Evolutionary conservation across 202 grass and related monocot genomes (phyloP).

Genomic region (Tripidium arundinaceum): DNA sequence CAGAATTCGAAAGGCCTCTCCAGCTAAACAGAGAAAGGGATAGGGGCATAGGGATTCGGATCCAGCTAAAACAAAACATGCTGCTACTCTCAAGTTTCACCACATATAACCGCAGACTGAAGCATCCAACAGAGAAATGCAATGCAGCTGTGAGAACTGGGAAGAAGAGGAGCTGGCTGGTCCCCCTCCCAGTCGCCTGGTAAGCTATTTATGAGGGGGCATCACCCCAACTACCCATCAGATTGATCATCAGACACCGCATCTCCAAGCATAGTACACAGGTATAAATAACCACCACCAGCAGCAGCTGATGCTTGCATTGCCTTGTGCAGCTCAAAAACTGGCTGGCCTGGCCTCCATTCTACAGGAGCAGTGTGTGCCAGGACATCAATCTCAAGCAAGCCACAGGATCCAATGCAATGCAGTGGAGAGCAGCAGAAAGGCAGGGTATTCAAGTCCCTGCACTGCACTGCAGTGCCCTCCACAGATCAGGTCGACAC

Average conservation of each 20-base stretch:
- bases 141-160: neutral
- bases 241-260: constrained; percentile 20
- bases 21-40: neutral
- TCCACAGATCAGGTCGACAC: constrained; percentile 14
- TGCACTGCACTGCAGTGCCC: neutral
- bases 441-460: constrained; percentile 38
- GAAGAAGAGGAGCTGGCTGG: neutral
- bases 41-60: neutral
- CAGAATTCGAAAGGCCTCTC: constrained; percentile 7
- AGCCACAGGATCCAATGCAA: constrained; percentile 42
- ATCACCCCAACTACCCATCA: constrained; percentile 38
- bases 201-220: constrained; percentile 39
- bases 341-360: constrained; percentile 26
- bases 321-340: constrained; percentile 33
- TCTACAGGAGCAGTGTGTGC: constrained; percentile 24
- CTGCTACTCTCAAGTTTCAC: neutral
- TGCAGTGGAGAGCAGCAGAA: constrained; percentile 33
- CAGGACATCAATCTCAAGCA: constrained; percentile 38
- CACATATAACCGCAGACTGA: neutral
- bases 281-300: constrained; percentile 44
- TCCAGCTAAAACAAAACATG: no score
- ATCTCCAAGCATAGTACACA: constrained; percentile 35
- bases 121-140: constrained; percentile 12
- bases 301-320: constrained; percentile 31
- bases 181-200: neutral